A percentile compares a stretch with the other conserved stretches of the same genome.
These are phyloP conservation scores for Tolypocladium endophyticum DNA, from an alignment of 2,329 filamentous ascomycete genomes.

Conservation along the genomic window DNA sequence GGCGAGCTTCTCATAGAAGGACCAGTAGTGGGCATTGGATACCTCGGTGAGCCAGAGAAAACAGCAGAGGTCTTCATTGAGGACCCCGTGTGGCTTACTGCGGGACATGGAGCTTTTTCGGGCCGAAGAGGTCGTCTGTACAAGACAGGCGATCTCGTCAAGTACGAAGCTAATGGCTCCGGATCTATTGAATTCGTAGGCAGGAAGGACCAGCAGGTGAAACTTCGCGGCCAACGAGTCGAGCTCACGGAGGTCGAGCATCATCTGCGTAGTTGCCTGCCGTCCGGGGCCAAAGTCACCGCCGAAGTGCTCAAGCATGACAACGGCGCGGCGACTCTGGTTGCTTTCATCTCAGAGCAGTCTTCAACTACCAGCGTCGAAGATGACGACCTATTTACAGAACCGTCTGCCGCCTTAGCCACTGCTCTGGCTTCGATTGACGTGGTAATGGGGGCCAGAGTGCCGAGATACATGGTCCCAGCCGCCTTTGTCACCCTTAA, in stretches of 20 bases:
- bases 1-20: conserved; percentile 47
- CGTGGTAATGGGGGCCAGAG: conserved; percentile 19
- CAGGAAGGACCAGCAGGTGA: conserved; percentile 58
- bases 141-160: conserved; percentile 49
- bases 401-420: conserved; percentile 21
- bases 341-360: conserved; percentile 31
- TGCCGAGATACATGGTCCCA: conserved; percentile 37
- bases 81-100: conserved; percentile 40
- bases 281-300: conserved; percentile 29
- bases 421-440: conserved; percentile 20
- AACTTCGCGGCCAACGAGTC: conserved; percentile 54
- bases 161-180: conserved; percentile 41
- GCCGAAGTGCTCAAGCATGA: conserved; percentile 39
- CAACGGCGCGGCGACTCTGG: conserved; percentile 31
- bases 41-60: conserved; percentile 46
- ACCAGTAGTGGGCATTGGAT: conserved; percentile 51
- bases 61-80: conserved; percentile 48
- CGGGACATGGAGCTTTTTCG: conserved; percentile 20
- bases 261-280: conserved; percentile 33
- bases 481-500: conserved; percentile 33
- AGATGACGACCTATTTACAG: conserved; percentile 10
- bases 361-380: conserved; percentile 1
- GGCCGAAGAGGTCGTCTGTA: conserved; percentile 39
- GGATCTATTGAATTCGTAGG: conserved; percentile 47
- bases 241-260: conserved; percentile 47